These are phyloP conservation scores for Phyllosticta citrichinensis DNA, from an alignment of 2,329 filamentous ascomycete genomes.

Conservation along the genomic window DNA sequence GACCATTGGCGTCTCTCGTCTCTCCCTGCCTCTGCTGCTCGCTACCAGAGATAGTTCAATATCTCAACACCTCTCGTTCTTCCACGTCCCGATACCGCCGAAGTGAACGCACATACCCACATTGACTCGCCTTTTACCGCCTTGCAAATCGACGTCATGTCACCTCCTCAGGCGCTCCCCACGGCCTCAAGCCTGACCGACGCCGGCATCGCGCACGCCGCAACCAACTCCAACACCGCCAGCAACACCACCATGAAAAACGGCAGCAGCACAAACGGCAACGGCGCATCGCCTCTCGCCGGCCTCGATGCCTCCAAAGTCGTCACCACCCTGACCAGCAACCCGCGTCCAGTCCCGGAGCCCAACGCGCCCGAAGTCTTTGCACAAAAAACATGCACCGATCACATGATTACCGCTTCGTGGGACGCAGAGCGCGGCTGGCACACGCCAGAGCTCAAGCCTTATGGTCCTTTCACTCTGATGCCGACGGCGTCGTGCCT, in stretches of 20 bases:
- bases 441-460: conserved; percentile 61
- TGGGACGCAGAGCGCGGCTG: conserved; percentile 62
- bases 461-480: conserved; percentile 67
- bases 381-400: conserved; percentile 48
- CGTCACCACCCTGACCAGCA: conserved; percentile 29
- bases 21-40: neutral
- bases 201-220: conserved; percentile 23
- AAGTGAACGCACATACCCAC: neutral
- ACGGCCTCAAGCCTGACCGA: conserved; percentile 24
- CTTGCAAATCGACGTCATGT: neutral
- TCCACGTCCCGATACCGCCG: neutral
- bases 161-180: conserved; percentile 4
- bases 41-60: neutral
- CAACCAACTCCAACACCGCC: conserved; percentile 4
- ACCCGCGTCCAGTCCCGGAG: conserved; percentile 33
- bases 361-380: conserved; percentile 30
- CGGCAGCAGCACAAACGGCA: conserved; percentile 13
- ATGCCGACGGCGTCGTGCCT: conserved; percentile 73
- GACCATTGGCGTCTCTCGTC: neutral
- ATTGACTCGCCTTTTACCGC: neutral
- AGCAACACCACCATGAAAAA: conserved; percentile 10
- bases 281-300: conserved; percentile 19
- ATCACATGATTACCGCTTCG: conserved; percentile 75
- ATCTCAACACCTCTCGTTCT: neutral
- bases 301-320: conserved; percentile 36